phyloP scores from a whole-genome alignment of 108 stramenopile genomes.

The Poteriospumella lacustris region DNA sequence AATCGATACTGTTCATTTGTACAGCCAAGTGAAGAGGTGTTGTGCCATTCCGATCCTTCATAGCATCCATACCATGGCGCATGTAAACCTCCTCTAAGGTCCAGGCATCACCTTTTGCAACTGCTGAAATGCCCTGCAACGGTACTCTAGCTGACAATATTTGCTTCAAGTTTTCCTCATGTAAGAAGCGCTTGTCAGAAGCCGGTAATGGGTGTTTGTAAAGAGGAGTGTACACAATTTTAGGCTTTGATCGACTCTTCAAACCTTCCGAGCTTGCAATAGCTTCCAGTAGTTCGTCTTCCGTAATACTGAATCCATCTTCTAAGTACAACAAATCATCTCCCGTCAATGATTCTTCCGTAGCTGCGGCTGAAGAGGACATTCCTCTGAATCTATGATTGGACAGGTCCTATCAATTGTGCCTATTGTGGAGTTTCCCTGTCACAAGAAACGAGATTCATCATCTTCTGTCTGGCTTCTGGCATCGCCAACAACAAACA shows the following conservation, averaged over 20 bases:
- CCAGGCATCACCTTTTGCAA: conserved; percentile 18
- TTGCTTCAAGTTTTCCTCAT: background rate
- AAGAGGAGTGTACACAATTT: background rate
- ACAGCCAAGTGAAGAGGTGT: conserved; percentile 10
- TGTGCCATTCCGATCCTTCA: background rate
- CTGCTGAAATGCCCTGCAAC: background rate
- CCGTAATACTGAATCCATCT: too few relatives aligned
- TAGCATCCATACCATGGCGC: background rate
- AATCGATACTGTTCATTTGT: conserved; percentile 18
- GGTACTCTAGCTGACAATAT: background rate
- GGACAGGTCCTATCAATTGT: too few relatives aligned
- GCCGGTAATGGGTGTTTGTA: background rate
- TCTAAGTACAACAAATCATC: too few relatives aligned
- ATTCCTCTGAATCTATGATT: too few relatives aligned
- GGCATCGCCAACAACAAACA: too few relatives aligned
- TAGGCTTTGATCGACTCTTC: background rate
- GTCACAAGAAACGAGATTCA: too few relatives aligned
- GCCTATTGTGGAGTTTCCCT: too few relatives aligned
- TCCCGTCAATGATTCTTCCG: too few relatives aligned
- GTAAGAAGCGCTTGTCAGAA: background rate
- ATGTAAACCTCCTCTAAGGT: conserved; percentile 21
- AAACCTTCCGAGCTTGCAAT: conserved; percentile 15
- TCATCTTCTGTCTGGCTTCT: too few relatives aligned
- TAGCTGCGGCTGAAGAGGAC: too few relatives aligned
- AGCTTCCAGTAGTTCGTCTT: background rate